Evolutionary conservation across 2,329 filamentous ascomycete species (phyloP), one percentile per base, ranked within the genome.

Genomic region (Cytospora chrysosperma): DNA sequence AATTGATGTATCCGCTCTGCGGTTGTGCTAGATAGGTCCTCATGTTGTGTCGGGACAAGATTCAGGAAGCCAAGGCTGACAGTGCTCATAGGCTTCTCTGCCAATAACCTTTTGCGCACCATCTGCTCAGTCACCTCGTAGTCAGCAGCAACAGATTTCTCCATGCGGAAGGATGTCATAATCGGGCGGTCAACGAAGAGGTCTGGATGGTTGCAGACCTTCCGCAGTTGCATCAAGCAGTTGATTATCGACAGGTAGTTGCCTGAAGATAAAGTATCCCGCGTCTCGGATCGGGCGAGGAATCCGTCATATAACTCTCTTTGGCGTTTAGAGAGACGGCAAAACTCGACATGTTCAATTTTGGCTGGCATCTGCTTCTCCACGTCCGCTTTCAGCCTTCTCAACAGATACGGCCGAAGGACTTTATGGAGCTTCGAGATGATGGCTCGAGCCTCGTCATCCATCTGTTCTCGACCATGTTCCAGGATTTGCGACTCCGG

Each of bases 311-410:
- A 99, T 10, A 99, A 80, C 76, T 97, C 95, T 51, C 95, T 88
- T 73, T 99, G 95, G 27, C 95, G 88, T 75, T 98, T 97, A 8
- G 94, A 98, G 5, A 99, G 82, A 52, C 94, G 90, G 75, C 95
- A 99, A 72, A 96, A 93, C 68, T 98, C 91, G 24, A 99, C 93
- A 72, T 97, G 93, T 75, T 99, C 96, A 72, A 97, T 97, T 75
- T 99, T 99, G 66, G 87, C 93, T 0, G 96, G 95, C 91, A 99
- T 97, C 74, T 99, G 95, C 78, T 98, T 97, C 78, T 99, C 96
- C 7, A 99, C 95, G 72, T 99, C 95, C 52, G 92, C 91, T 77
- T 99, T 99, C 63, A 99, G 80, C 62, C 95, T 88, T 58, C 95
- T 88, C 8, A 99, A 82, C 13, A 99, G 84, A 72, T 97, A 98